These are phyloP conservation scores for Ceratocystis smalleyi DNA, from an alignment of 2,329 filamentous ascomycete genomes.

Conservation along the genomic window DNA sequence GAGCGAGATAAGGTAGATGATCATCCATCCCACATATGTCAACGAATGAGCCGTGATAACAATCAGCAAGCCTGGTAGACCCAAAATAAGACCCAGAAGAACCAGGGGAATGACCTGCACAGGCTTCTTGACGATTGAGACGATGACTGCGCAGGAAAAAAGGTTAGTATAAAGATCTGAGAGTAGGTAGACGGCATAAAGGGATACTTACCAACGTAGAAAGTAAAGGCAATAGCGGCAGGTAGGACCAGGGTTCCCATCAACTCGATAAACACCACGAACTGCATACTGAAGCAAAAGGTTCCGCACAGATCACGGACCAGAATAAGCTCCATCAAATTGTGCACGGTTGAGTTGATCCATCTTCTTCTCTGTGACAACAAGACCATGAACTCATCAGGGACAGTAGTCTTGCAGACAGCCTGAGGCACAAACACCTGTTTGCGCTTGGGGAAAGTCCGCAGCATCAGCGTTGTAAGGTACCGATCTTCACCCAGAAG, in stretches of 20 bases:
- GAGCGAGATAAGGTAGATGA: slow-evolving; percentile 83
- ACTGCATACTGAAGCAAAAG: slow-evolving; percentile 99
- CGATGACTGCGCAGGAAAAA: slow-evolving; percentile 44
- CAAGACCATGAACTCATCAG: slow-evolving; percentile 79
- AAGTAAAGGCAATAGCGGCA: slow-evolving; percentile 89
- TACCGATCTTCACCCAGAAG: slow-evolving; percentile 89
- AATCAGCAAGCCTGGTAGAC: slow-evolving; percentile 82
- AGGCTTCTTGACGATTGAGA: slow-evolving; percentile 61
- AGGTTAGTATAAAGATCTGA: slow-evolving; percentile 11
- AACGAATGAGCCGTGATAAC: slow-evolving; percentile 83
- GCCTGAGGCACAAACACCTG: slow-evolving; percentile 97
- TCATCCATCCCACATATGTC: slow-evolving; percentile 91
- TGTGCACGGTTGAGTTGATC: slow-evolving; percentile 99
- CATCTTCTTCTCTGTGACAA: slow-evolving; percentile 89
- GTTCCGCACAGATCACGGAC: slow-evolving; percentile 94
- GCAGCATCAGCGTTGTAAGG: slow-evolving; percentile 90
- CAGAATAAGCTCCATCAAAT: slow-evolving; percentile 90
- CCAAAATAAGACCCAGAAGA: slow-evolving; percentile 76
- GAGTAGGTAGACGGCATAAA: slow-evolving; percentile 13
- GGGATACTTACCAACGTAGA: slow-evolving; percentile 66
- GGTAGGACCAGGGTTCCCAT: slow-evolving; percentile 88
- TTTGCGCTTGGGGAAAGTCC: slow-evolving; percentile 97
- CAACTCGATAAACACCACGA: slow-evolving; percentile 89
- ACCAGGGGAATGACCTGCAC: slow-evolving; percentile 83
- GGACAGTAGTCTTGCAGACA: slow-evolving; percentile 96